Evolutionary conservation across 441 rosid species (phyloP).

Genomic region (Syzygium syzygioides): DNA sequence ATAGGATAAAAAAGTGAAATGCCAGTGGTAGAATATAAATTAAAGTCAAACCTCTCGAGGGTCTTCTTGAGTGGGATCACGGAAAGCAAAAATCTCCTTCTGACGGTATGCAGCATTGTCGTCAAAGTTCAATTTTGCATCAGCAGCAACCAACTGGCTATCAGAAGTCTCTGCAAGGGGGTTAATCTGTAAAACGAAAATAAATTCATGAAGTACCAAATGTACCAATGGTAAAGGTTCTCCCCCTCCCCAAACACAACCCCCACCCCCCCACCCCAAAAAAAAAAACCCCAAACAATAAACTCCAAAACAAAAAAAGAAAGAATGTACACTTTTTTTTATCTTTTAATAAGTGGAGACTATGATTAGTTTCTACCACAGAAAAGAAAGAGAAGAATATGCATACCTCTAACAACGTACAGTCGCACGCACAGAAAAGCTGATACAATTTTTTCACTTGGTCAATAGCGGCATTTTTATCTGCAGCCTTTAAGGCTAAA

Average conservation of each 20-base stretch:
- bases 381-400: conserved; percentile 4
- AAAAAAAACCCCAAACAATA: background rate
- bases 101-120: conserved; percentile 94
- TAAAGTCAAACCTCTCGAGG: conserved; percentile 76
- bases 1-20: background rate
- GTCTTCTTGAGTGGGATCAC: conserved; percentile 96
- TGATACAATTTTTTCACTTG: conserved; percentile 96
- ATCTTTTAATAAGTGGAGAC: background rate
- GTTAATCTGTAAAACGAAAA: conserved; percentile 58
- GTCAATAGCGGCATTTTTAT: conserved; percentile 73
- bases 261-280: background rate
- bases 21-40: background rate
- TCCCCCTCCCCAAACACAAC: background rate
- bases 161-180: conserved; percentile 92
- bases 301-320: background rate
- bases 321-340: background rate
- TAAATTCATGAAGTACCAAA: background rate
- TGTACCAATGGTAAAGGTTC: background rate
- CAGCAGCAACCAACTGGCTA: conserved; percentile 91
- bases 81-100: conserved; percentile 66
- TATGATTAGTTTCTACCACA: background rate
- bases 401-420: conserved; percentile 95
- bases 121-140: conserved; percentile 98
- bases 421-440: conserved; percentile 74
- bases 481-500: conserved; percentile 75